A percentile compares a stretch with the other conserved stretches of the same genome.
Evolutionary conservation across 768 basidiomycete genomes (phyloP).

Genomic region (Pleurotus djamor): DNA sequence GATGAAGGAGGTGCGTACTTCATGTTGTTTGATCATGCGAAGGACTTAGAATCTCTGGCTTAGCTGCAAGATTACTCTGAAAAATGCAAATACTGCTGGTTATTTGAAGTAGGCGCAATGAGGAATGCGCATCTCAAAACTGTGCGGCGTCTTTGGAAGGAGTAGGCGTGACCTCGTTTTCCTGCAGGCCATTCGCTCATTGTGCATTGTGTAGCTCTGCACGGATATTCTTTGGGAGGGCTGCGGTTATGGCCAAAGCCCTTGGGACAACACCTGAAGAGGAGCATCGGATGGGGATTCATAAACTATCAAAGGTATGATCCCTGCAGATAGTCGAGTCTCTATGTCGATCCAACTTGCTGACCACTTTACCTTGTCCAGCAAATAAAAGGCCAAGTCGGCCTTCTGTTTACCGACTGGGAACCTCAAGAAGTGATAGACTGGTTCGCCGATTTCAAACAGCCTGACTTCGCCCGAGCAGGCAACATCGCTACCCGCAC

Average conservation of each 20-base stretch:
- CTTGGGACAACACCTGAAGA: slow-evolving; percentile 85
- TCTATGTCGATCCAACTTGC: not conserved
- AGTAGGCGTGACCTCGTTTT: slow-evolving; percentile 42
- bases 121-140: slow-evolving; percentile 93
- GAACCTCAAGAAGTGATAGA: slow-evolving; percentile 88
- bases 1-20: slow-evolving; percentile 64
- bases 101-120: slow-evolving; percentile 96
- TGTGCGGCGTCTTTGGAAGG: slow-evolving; percentile 91
- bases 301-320: slow-evolving; percentile 72
- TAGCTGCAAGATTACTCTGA: slow-evolving; percentile 83
- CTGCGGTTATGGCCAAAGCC: slow-evolving; percentile 94
- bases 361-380: slow-evolving; percentile 25
- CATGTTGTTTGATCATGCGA: not conserved
- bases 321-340: not conserved
- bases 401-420: slow-evolving; percentile 88
- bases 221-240: slow-evolving; percentile 85
- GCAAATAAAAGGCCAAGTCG: slow-evolving; percentile 95
- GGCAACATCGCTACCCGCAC: slow-evolving; percentile 79
- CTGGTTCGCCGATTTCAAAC: slow-evolving; percentile 92
- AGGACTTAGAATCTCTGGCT: not conserved
- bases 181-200: not conserved
- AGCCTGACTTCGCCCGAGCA: slow-evolving; percentile 88
- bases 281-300: slow-evolving; percentile 78
- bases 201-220: slow-evolving; percentile 57
- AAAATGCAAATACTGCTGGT: slow-evolving; percentile 94